Evolutionary conservation across 192 early-diverging fungal species (phyloP).

Genomic region (Linnemannia hyalina): DNA sequence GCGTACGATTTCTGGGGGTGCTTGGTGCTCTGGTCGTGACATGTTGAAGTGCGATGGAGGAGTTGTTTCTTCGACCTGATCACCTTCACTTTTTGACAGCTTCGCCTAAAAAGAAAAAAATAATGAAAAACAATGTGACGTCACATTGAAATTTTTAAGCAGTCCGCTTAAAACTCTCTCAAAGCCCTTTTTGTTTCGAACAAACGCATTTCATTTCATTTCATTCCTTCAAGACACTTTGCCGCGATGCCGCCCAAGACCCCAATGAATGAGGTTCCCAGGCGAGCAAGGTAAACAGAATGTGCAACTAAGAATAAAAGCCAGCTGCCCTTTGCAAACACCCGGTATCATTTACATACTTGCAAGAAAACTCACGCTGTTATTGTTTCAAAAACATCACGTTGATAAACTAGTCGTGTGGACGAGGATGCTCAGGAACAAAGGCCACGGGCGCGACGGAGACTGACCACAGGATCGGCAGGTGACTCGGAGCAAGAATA

Average conservation of each 20-base stretch:
- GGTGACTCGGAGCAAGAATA: neutral
- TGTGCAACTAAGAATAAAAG: neutral
- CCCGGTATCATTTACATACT: neutral
- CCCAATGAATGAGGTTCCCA: neutral
- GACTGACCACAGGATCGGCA: neutral
- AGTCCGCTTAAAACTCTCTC: too few relatives aligned
- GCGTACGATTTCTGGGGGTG: constrained; percentile 95
- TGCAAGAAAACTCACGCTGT: neutral
- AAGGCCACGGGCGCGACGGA: neutral
- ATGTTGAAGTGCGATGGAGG: constrained; percentile 59
- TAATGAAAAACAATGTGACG: constrained; percentile 20
- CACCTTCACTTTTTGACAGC: neutral
- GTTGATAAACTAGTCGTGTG: neutral
- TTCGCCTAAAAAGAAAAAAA: constrained; percentile 21
- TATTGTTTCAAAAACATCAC: neutral
- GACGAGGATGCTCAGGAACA: neutral
- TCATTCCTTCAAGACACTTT: neutral
- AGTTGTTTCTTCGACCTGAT: constrained; percentile 6
- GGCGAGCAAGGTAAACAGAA: neutral
- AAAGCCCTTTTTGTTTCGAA: too few relatives aligned
- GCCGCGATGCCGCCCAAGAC: neutral
- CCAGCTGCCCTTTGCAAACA: neutral
- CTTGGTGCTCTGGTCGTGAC: constrained; percentile 96
- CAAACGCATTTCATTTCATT: too few relatives aligned
- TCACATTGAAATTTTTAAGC: neutral